Evolutionary conservation across 2,329 filamentous ascomycete genomes (phyloP).

Genomic region (Leptographium wingfieldii): DNA sequence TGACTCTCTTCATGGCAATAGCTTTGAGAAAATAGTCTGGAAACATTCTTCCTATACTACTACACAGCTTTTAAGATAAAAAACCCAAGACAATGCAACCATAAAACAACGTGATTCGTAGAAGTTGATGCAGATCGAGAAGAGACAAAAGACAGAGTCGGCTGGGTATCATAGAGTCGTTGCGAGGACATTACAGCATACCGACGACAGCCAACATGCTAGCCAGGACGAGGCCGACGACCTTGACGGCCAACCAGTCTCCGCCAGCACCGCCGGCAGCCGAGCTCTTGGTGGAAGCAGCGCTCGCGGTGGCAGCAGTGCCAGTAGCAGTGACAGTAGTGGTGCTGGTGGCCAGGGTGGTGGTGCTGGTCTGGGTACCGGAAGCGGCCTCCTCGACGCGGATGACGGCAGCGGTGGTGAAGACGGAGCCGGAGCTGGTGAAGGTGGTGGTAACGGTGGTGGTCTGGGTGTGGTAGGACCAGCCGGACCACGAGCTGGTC

Average conservation of each 20-base stretch:
- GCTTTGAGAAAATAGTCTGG: too few relatives aligned
- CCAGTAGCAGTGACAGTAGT: not conserved
- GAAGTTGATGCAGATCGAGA: not conserved
- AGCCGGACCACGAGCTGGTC: constrained; percentile 21
- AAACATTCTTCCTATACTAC: too few relatives aligned
- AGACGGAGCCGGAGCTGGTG: constrained; percentile 8
- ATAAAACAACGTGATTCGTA: not conserved
- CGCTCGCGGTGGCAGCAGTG: not conserved
- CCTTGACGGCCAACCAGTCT: constrained; percentile 12
- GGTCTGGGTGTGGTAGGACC: constrained; percentile 23
- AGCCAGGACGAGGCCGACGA: constrained; percentile 17
- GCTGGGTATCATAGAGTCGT: not conserved
- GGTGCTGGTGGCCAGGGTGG: constrained; percentile 16
- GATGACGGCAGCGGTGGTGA: constrained; percentile 17
- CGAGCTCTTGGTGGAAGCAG: not conserved
- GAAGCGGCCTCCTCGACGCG: constrained; percentile 20
- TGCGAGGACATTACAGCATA: constrained; percentile 13
- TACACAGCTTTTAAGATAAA: too few relatives aligned
- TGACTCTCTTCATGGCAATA: too few relatives aligned
- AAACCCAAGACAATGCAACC: not conserved
- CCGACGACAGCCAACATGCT: constrained; percentile 18
- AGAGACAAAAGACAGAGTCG: not conserved
- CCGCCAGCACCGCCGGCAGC: not conserved
- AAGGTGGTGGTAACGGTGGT: constrained; percentile 23
- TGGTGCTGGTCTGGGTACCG: constrained; percentile 19